Evolutionary conservation across 2,329 filamentous ascomycete genomes (phyloP), one percentile per base, ranked within the genome.

Genomic region (Hirsutella rhossiliensis): DNA sequence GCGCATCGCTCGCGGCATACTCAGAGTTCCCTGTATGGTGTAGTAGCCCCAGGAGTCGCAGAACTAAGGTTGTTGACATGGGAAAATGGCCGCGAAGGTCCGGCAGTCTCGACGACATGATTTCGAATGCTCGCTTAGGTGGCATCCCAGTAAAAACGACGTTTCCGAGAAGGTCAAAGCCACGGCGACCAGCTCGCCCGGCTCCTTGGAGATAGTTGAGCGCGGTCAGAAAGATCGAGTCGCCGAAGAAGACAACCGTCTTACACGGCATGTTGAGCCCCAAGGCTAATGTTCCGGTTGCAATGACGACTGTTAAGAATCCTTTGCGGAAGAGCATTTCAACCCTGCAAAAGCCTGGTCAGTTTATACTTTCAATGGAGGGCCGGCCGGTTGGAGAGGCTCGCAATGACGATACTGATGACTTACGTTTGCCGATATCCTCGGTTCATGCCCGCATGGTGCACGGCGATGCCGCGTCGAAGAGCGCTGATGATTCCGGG

Each of bases 211-310:
- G 76, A 59, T 83, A 90, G 57, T 86, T 87, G 42, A 89, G 73
- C 0, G 84, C 76, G 0, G 82, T 87, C 38, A 90, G 63, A 55
- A 76, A 87, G 3, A 84, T 69, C 0, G 80, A 85, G 56, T 89
- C 84, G 0, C 82, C 83, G 15, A 71, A 73, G 58, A 90, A 90
- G 1, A 87, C 76, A 1, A 88, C 83, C 1, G 84, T 90, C 58
- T 85, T 86, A 58, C 84, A 89, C 11, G 85, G 85, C 81, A 87
- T 86, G 53, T 87, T 90, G 65, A 90, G 83, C 65, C 85, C 85
- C 5, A 89, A 66, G 2, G 82, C 81, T 19, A 88, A 69, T 0
- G 84, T 88, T 1, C 83, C 84, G 1, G 84, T 89, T 1, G 84
- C 84, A 23, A 89, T 71, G 27, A 89, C 78, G 1, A 83, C 78